Evolutionary conservation across 73 alveolate species (phyloP).

Genomic region (Durusdinium trenchii): DNA sequence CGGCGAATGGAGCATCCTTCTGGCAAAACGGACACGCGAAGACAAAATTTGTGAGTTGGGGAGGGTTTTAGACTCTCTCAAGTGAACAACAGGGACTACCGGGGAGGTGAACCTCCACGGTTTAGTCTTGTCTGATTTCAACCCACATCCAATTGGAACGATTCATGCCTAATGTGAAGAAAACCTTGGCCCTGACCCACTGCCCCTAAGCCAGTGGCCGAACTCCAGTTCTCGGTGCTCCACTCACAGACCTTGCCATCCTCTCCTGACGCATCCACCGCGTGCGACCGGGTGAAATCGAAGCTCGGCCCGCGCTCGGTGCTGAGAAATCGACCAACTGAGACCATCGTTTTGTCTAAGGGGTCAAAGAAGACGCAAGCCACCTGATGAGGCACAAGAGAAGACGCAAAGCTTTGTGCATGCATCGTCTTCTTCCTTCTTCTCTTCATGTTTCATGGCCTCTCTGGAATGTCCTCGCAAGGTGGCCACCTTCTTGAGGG

Average conservation of each 20-base stretch:
- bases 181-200: neutral
- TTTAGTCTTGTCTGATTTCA: too few relatives aligned
- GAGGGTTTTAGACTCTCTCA: too few relatives aligned
- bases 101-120: too few relatives aligned
- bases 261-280: conserved; percentile 36
- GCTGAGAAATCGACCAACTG: neutral
- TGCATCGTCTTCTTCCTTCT: neutral
- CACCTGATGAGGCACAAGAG: neutral
- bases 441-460: neutral
- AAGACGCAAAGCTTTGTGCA: neutral
- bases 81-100: too few relatives aligned
- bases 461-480: conserved; percentile 80
- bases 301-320: neutral
- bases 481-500: conserved; percentile 54
- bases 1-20: too few relatives aligned
- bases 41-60: too few relatives aligned
- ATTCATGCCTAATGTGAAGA: too few relatives aligned
- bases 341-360: conserved; percentile 63
- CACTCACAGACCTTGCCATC: conserved; percentile 90
- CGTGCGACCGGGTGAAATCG: neutral
- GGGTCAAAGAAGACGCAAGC: conserved; percentile 67
- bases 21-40: too few relatives aligned
- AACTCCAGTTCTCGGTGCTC: conserved; percentile 85
- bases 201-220: neutral
- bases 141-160: too few relatives aligned